A percentile compares a stretch with the other conserved stretches of the same genome.
Evolutionary conservation across 805 yeast genomes (phyloP).

Genomic region (Zygosaccharomyces siamensis): DNA sequence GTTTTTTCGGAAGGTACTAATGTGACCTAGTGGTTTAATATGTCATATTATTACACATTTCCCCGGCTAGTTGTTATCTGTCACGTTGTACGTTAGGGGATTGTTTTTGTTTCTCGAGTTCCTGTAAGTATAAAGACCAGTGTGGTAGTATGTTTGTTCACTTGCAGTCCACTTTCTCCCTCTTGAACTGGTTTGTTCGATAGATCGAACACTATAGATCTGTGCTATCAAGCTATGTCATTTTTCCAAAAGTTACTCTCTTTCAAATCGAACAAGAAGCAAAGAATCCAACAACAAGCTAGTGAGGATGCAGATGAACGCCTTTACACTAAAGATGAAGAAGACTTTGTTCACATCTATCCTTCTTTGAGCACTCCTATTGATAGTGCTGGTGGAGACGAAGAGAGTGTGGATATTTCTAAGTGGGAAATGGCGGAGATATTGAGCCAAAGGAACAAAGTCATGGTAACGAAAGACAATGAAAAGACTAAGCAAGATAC

Average conservation of each 20-base stretch:
- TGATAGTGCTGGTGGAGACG: conserved; percentile 5
- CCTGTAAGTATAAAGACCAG: conserved; percentile 1
- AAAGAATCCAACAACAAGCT: conserved; percentile 1
- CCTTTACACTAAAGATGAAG: conserved; percentile 14
- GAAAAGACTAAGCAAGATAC: background rate
- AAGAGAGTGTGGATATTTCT: conserved; percentile 21
- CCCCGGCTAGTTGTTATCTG: background rate
- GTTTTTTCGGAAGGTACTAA: too few relatives aligned
- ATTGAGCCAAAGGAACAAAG: conserved; percentile 7
- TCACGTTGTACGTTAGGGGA: conserved; percentile 6
- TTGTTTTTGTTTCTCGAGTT: conserved; percentile 5
- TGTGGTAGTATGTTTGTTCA: background rate
- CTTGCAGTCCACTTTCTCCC: background rate
- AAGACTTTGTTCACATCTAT: conserved; percentile 16
- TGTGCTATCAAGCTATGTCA: background rate
- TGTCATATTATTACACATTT: background rate
- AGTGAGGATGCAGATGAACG: background rate
- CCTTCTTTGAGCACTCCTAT: background rate
- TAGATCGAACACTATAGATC: background rate
- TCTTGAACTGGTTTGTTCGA: background rate
- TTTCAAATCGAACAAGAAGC: conserved; percentile 4
- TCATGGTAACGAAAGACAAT: background rate
- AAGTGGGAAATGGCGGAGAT: conserved; percentile 25
- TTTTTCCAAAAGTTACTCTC: conserved; percentile 1
- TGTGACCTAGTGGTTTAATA: background rate